Conservation (phyloP, 495 filamentous ascomycete species). For the Annulohypoxylon bovei region DNA sequence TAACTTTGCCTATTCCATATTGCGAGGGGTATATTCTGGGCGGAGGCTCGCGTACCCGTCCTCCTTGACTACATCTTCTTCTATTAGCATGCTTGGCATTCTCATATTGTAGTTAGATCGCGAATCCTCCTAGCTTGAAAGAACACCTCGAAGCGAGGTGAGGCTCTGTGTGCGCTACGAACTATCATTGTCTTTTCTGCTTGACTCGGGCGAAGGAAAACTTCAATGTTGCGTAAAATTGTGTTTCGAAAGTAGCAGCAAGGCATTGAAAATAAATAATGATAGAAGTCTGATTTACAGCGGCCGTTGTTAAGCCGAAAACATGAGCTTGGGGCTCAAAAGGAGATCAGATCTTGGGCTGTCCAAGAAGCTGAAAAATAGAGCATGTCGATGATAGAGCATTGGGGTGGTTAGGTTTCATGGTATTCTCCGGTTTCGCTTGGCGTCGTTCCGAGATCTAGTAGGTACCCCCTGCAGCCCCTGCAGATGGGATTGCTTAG, state of each 20-base stretch:
- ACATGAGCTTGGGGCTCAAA: conserved; percentile 16
- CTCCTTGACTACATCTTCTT: conserved; percentile 8
- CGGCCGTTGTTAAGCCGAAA: conserved; percentile 25
- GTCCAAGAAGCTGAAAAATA: not conserved
- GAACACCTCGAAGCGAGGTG: not conserved
- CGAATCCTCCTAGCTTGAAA: not conserved
- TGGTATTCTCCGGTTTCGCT: conserved; percentile 38
- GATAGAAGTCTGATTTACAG: conserved; percentile 20
- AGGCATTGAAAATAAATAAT: conserved; percentile 6
- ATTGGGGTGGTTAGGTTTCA: conserved; percentile 29
- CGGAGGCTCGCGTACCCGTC: conserved; percentile 2
- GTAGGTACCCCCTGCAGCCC: not conserved
- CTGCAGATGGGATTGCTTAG: conserved; percentile 16
- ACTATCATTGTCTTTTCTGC: not conserved
- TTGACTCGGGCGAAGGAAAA: not conserved
- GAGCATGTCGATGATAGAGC: conserved; percentile 2
- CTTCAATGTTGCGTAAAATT: not conserved
- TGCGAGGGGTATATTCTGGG: conserved; percentile 1
- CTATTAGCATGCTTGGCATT: not conserved
- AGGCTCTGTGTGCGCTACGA: not conserved
- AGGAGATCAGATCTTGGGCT: not conserved
- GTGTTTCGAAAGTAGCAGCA: not conserved
- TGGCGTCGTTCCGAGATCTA: conserved; percentile 27
- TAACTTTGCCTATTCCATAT: conserved; percentile 11
- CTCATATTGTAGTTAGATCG: not conserved